Evolutionary conservation across 2,329 filamentous ascomycete genomes (phyloP).

Genomic region (Fusarium multiceps): DNA sequence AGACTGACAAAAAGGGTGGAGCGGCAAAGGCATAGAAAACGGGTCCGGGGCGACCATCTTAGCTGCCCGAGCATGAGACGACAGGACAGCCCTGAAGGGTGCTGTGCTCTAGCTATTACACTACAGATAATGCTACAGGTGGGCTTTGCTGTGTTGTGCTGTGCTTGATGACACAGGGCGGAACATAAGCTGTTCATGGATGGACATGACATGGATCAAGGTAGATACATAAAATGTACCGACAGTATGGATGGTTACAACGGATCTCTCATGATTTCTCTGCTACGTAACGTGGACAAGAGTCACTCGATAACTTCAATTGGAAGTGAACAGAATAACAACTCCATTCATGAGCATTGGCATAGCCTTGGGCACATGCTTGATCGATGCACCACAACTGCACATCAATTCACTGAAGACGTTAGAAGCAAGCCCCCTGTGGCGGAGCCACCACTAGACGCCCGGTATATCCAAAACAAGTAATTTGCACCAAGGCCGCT

Average conservation of each 20-base stretch:
- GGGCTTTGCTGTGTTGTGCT: background rate
- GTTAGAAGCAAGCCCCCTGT: conserved; percentile 21
- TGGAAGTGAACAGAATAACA: conserved; percentile 15
- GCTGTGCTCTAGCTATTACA: background rate
- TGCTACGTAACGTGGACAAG: conserved; percentile 3
- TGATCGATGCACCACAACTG: background rate
- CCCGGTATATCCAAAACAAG: conserved; percentile 23
- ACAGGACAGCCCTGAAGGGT: conserved; percentile 25
- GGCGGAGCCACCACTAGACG: conserved; percentile 27
- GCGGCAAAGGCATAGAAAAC: conserved; percentile 14
- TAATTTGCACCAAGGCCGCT: conserved; percentile 15
- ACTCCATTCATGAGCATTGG: conserved; percentile 14
- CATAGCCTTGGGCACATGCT: background rate
- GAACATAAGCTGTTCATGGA: conserved; percentile 1
- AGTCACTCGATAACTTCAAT: conserved; percentile 19
- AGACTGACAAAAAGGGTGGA: conserved; percentile 21
- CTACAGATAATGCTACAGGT: background rate
- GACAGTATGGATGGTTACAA: conserved; percentile 25
- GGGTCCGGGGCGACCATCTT: conserved; percentile 27
- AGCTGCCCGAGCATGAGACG: conserved; percentile 35
- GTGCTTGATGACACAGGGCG: background rate
- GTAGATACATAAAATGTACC: conserved; percentile 8
- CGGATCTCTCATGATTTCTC: conserved; percentile 3
- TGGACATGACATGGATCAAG: conserved; percentile 24
- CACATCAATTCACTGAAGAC: background rate